Base-by-base conservation (phyloP, 345 rosid genomes). In the Camelina laxa region DNA sequence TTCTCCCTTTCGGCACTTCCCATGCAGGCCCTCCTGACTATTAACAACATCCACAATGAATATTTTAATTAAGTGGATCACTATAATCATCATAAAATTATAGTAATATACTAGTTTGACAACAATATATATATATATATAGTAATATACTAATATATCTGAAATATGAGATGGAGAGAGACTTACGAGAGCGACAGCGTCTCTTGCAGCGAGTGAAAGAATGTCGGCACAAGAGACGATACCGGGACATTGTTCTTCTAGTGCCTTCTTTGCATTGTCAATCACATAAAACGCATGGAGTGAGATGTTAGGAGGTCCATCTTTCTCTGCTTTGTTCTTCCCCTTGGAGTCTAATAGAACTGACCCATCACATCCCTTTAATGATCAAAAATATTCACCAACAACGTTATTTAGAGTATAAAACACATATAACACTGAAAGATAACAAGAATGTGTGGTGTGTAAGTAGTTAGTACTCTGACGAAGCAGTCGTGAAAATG, bases 21-120 rank as follows among this genome's bases (percentile, higher is more conserved):
- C 98, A 94, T 55, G 69, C 74, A 0, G 97, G 97, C 16, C 96
- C 97, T 53, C 97, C 97, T 16, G 98, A 91, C 98, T 91, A 79
- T 33, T 31, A 60, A 15, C 51, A 27, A 36, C 47, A 61, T 33
- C n/a, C 33, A 63, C 1, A 47, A 11, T 69, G 5, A 59, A 10
- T 60, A 4, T 13, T 6, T 50, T 42, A n/a, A 7, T 50, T 42
- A n/a, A 7, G 9, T 15, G 15, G 20, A 20, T 20, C 17, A 10
- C 31, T 36, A 49, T 49, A 49, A 11, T 35, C 9, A 49, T n/a
- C 3, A 54, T 24, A 35, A 21, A 4, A 13, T n/a, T 4, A 33
- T 0, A 24, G 27, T 24, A 24, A 24, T 24, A n/a, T n/a, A n/a
- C n/a, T n/a, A n/a, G n/a, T n/a, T n/a, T n/a, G n/a, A n/a, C n/a